Conservation (phyloP, 352 stramenopile genomes). For the Globisporangium nagaii region DNA sequence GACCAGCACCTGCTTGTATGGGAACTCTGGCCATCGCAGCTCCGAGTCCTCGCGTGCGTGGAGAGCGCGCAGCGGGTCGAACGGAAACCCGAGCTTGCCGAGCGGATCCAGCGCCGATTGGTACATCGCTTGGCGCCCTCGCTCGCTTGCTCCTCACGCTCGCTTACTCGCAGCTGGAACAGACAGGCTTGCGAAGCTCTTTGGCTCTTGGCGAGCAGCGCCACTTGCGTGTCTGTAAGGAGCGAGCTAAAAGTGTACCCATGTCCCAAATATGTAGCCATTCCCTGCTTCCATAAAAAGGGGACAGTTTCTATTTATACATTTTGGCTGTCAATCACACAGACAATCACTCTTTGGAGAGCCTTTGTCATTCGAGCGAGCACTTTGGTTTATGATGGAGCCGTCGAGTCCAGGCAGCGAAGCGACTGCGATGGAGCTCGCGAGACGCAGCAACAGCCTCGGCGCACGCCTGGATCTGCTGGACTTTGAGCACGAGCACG, state of each 20-base stretch:
- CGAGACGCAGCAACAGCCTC: background rate
- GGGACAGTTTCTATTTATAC: too few species aligned
- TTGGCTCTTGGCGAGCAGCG: background rate
- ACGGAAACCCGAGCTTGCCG: constrained; percentile 39
- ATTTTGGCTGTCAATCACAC: constrained; percentile 5
- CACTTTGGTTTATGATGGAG: constrained; percentile 2
- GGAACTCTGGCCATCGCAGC: constrained; percentile 55
- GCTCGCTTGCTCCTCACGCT: too few species aligned
- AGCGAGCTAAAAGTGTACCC: background rate
- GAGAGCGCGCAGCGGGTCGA: constrained; percentile 42
- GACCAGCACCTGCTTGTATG: constrained; percentile 64
- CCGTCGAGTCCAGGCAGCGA: background rate
- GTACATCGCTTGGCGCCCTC: too few species aligned
- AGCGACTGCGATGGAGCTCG: background rate
- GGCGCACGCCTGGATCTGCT: background rate
- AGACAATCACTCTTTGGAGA: background rate
- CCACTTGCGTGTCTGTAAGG: too few species aligned
- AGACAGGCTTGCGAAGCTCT: background rate
- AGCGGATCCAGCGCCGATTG: constrained; percentile 32
- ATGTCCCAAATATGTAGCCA: background rate
- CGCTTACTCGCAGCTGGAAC: background rate
- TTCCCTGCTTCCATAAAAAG: too few species aligned
- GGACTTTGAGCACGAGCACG: background rate
- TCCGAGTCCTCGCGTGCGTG: constrained; percentile 39
- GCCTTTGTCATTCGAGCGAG: too few species aligned